Evolutionary conservation across 1,284 basidiomycete species (phyloP), one percentile per base, ranked within the genome.

Genomic region (Lentinus polychrous): DNA sequence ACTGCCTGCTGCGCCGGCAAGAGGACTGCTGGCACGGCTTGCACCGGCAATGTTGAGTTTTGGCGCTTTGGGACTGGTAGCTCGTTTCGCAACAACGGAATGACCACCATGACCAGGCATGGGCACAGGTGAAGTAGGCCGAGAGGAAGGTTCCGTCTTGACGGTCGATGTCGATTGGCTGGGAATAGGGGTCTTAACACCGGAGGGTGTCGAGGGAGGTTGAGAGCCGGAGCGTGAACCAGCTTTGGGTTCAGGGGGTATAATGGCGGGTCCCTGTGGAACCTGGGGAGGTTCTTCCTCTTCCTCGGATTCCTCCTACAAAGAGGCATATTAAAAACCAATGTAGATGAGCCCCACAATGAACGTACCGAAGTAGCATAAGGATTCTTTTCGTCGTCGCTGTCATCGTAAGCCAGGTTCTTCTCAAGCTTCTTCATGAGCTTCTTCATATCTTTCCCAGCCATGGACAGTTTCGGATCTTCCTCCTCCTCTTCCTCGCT

Each of bases 341-440:
- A 52, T 32, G 33, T 43, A 32, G 44, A 38, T 43, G 37, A n/a
- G n/a, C n/a, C n/a, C 22, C 43, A 34, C 22, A 42, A 10, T 24
- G 43, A 38, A 70, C 81, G 62, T 63, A 81, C 87, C 56, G 82
- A 84, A 60, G 79, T 84, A 0, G 82, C 84, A 60, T 91, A 91
- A 5, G 88, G 87, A 60, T 91, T 87, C 57, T 78, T 75, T 43
- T 89, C 85, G 31, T 90, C 86, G 50, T 91, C 88, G 49, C 78
- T 83, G n/a, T 88, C 88, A n/a, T 88, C 88, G 55, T 90, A 88
- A 10, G 73, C 82, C 8, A 78, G 76, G 50, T 85, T 86, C 55
- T 82, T 82, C 63, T 90, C 87, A 38, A 79, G 69, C 61, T 79
- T 85, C 52, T 74, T 78, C 57, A 91, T 79, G 23, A 88, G 71